Base-by-base conservation (phyloP, 106 monocot genomes). In the Dendrobium huoshanense region DNA sequence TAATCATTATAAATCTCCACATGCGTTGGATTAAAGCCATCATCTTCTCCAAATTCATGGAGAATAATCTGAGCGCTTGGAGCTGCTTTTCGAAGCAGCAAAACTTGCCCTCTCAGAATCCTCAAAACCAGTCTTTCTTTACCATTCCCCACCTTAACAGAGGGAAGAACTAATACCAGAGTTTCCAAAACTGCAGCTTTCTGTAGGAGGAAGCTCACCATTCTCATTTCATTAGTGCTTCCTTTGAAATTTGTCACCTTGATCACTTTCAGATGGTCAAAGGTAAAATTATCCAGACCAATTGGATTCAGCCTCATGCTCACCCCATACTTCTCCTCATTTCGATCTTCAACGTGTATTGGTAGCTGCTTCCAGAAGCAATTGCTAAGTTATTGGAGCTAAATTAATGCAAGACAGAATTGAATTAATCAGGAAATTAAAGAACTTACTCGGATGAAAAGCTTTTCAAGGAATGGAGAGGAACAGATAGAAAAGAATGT, bases 191-290 rank as follows among this genome's bases (percentile, higher is more conserved):
- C 45, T 54, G 22, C n/a, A n/a, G 85, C 81, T n/a, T 83, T 90
- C 55, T 88, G 75, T 4, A 88, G 81, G 20, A 88, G 81, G 79
- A 85, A 90, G 6, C 67, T 86, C 41, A 82, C 81, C 58, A 90
- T 56, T 49, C 81, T 83, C 73, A 88, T 86, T 49, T 81, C 90
- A 22, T 9, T 67, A 18, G n/a, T 48, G 31, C 77, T 33, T 56
- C 90, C 87, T 75, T 67, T 79, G 77, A 90, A 88, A 45, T 88
- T 88, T 48, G 77, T 80, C 27, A 90, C 13, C 61, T 85, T 83
- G 81, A 88, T 82, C 72, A 72, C 55, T 79, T 83, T 90, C 27
- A 88, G 72, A 49, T 86, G 64, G 55, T 67, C 22, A 8, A 75
- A 24, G 18, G 75, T 75, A 44, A 22, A 7, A 41, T 5, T 5